Evolutionary conservation across 805 yeast genomes (phyloP), one percentile per base, ranked within the genome.

Genomic region (Saturnispora besseyi): DNA sequence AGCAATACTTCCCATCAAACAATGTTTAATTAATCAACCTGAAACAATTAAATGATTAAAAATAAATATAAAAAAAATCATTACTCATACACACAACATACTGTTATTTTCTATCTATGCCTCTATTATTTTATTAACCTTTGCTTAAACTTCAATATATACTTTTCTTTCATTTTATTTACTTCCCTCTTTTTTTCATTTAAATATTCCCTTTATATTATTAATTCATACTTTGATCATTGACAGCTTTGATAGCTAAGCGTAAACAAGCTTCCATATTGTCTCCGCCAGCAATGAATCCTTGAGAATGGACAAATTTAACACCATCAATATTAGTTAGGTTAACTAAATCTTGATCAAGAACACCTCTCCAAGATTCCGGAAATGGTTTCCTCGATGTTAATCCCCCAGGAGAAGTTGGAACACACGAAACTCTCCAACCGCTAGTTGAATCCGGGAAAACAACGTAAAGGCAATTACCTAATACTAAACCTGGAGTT

Each of bases 201-300:
- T 41, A 32, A 29, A n/a, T 38, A 32, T 34, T 46, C 29, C 31
- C 41, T 46, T 33, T 34, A 42, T 26, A 26, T 37, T 24, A 12
- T 45, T 44, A 44, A 21, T 43, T 44, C 13, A 30, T 15, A 24
- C 18, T 38, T 44, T 38, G 30, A 38, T 28, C 26, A 48, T 40
- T 45, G 12, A 52, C 49, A 12, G 55, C 55, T n/a, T 31, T 8
- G 2, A 46, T 26, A 2, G 56, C 56, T 41, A 53, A 10, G 13
- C 50, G 29, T 24, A 53, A 28, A 42, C 54, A 51, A 31, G 86
- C 84, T 46, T 87, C 96, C 55, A 74, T 69, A 26, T 91, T 76
- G 61, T 79, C 73, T 50, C 90, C 87, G 46, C 99, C 99, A 43
- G 97, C 98, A 62, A 91, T 91, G 67, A 91, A 91, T 0, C 99